Base-by-base conservation (phyloP, 2,329 filamentous ascomycete species). In the Fusarium palustre region DNA sequence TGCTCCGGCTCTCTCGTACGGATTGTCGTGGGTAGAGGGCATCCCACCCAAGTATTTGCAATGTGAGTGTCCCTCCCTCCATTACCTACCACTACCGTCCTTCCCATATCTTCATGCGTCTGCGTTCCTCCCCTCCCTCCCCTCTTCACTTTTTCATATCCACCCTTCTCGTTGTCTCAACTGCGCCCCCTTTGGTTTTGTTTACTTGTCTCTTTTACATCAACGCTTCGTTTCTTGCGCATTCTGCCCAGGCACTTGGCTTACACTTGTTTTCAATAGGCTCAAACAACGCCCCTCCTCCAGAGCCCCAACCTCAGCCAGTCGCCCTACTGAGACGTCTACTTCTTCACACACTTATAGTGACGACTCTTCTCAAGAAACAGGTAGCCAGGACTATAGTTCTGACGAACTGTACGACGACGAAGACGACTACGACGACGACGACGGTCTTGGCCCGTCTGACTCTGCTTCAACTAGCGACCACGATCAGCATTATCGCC, bases 371-470 rank as follows among this genome's bases (percentile, higher is more conserved):
- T 81, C 80, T 36, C 76, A 53, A 36, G 69, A 74, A 43, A 43
- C 41, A 20, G 74, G 74, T 46, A 75, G 76, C 28, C 55, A 70
- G 16, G 74, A 75, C 22, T 75, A 77, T 48, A 72, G 76, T 43
- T 63, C 76, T 68, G 80, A 81, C 67, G 83, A 84, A 22, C 20
- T 65, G 28, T 65, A 65, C 71, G 76, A 78, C 69, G 77, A 84
- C 71, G 73, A 55, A 24, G 52, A 78, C 55, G 68, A 76, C 18
- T 54, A 64, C 49, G 72, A 76, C 49, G 79, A 82, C 57, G 80
- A 82, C 66, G 84, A 84, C 74, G 86, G 86, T 36, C 73, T 88
- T 67, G 84, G 86, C 4, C 87, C 87, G 16, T 85, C 83, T 34
- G 88, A 90, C 74, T 89, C 88, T 10, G 87, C 87, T 20, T 90